Conservation (phyloP, 192 early-diverging fungal species). For the Lobosporangium transversale region DNA sequence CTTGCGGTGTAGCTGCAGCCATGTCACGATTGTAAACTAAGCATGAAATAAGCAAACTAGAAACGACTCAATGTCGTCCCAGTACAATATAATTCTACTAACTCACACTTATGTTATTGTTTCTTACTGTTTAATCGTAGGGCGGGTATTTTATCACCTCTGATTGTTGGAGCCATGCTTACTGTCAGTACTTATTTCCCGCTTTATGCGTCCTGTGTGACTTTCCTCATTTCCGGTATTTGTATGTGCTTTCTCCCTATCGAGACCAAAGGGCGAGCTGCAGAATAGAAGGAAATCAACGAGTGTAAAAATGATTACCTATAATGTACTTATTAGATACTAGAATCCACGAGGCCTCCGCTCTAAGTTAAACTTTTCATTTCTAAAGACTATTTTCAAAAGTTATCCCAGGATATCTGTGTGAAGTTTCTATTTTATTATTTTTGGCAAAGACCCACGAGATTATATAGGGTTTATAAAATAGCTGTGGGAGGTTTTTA, state of each 20-base stretch:
- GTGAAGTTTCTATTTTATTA: too few relatives aligned
- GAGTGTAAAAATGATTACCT: background rate
- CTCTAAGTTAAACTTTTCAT: too few relatives aligned
- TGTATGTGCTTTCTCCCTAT: constrained; percentile 80
- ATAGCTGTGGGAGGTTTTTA: too few relatives aligned
- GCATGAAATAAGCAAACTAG: background rate
- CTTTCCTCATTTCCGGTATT: constrained; percentile 65
- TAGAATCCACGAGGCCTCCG: background rate
- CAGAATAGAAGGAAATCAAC: constrained; percentile 17
- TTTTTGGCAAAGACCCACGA: too few relatives aligned
- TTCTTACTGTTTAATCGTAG: constrained; percentile 15
- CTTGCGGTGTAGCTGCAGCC: constrained; percentile 80
- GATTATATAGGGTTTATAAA: too few relatives aligned
- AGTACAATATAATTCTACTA: background rate
- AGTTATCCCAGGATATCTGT: too few relatives aligned
- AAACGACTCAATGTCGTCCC: background rate
- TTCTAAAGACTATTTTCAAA: too few relatives aligned
- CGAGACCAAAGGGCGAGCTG: constrained; percentile 64
- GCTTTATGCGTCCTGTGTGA: constrained; percentile 69
- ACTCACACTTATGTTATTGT: background rate
- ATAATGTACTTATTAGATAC: background rate
- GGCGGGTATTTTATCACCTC: constrained; percentile 78
- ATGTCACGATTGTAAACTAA: constrained; percentile 70
- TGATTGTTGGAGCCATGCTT: constrained; percentile 74
- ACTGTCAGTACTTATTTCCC: constrained; percentile 67